Conservation (phyloP, 352 stramenopile species). For the Phytophthora idaei region DNA sequence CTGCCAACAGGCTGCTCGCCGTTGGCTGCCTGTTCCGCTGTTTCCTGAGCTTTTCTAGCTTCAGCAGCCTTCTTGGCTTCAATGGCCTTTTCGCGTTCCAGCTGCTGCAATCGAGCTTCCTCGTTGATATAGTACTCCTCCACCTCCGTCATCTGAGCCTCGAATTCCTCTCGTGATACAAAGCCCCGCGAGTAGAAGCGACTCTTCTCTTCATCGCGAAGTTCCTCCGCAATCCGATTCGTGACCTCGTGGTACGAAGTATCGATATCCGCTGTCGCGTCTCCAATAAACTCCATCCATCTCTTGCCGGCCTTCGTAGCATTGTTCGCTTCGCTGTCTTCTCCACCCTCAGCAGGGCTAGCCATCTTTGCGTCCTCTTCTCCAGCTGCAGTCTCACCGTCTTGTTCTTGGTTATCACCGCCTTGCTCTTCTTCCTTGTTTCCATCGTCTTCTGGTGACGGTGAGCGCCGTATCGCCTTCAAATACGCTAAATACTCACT, state of each 20-base stretch:
- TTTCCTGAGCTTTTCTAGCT: constrained; percentile 19
- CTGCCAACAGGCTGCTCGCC: neutral
- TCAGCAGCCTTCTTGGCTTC: constrained; percentile 36
- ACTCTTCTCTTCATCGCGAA: constrained; percentile 49
- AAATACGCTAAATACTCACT: constrained; percentile 58
- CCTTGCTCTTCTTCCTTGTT: constrained; percentile 9
- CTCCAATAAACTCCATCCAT: constrained; percentile 73
- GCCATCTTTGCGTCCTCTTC: constrained; percentile 25
- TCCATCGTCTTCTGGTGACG: constrained; percentile 15
- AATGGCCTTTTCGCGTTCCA: constrained; percentile 30
- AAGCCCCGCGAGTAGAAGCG: constrained; percentile 64
- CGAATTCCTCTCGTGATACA: constrained; percentile 56
- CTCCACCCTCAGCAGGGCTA: constrained; percentile 8
- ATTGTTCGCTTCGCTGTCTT: constrained; percentile 18
- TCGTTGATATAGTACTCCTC: constrained; percentile 42
- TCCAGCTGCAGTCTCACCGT: neutral
- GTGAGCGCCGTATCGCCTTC: constrained; percentile 42
- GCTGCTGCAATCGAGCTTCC: constrained; percentile 39
- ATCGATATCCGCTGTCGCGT: constrained; percentile 56
- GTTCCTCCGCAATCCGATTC: constrained; percentile 51
- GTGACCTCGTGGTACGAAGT: constrained; percentile 53
- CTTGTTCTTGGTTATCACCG: constrained; percentile 1
- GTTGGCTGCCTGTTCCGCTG: constrained; percentile 10
- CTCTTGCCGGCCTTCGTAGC: constrained; percentile 42
- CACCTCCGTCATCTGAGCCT: constrained; percentile 39